Evolutionary conservation across 108 stramenopile species (phyloP).

Genomic region (Aurantiochytrium sp.): DNA sequence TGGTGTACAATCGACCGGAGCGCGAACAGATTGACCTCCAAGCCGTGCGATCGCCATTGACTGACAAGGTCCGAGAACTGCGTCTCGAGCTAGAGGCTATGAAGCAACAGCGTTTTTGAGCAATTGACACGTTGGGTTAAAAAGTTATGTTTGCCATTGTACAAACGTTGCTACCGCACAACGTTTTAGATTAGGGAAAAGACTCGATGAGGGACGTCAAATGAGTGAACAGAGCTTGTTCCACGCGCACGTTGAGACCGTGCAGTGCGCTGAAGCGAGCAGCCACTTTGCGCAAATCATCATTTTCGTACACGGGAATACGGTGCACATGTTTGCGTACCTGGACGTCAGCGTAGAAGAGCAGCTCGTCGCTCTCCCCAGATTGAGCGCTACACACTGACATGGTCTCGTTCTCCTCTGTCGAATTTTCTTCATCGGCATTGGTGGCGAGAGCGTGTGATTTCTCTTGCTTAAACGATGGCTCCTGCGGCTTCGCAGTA

Average conservation of each 20-base stretch:
- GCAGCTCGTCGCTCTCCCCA: neutral
- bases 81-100: neutral
- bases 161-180: neutral
- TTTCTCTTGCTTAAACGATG: too few species aligned
- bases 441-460: too few species aligned
- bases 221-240: neutral
- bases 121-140: neutral
- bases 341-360: constrained; percentile 6
- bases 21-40: too few species aligned
- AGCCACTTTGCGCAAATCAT: neutral
- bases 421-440: too few species aligned
- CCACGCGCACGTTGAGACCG: neutral
- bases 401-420: too few species aligned
- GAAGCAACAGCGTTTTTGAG: neutral
- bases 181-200: neutral
- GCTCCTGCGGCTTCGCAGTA: too few species aligned
- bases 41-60: neutral
- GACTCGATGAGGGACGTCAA: neutral
- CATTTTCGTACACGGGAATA: neutral
- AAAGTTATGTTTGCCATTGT: neutral
- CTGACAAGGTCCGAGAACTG: neutral
- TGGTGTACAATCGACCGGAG: neutral
- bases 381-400: neutral
- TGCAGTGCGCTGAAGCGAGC: neutral
- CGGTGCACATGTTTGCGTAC: neutral